phyloP scores from a whole-genome alignment of 2,329 filamentous ascomycete genomes.

The Nothopassalora personata region DNA sequence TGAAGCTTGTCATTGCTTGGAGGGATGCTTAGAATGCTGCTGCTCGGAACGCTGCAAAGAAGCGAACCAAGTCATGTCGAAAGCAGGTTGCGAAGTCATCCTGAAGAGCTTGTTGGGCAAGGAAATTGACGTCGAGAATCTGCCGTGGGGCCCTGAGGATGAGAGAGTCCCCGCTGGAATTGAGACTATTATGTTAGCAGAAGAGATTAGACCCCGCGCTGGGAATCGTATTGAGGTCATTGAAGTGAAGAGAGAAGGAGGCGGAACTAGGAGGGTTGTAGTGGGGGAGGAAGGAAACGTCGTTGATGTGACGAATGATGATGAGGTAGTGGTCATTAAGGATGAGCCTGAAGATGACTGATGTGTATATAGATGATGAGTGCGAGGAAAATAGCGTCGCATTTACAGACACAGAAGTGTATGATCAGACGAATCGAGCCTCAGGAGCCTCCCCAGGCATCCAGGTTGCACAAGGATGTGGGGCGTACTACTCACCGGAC shows the following conservation, averaged over 20 bases:
- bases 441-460: neutral
- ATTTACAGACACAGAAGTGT: neutral
- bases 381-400: neutral
- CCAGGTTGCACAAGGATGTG: neutral
- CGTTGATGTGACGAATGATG: slow-evolving; percentile 11
- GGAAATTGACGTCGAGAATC: slow-evolving; percentile 73
- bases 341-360: slow-evolving; percentile 30
- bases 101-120: slow-evolving; percentile 68
- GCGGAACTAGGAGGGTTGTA: slow-evolving; percentile 28
- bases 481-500: neutral
- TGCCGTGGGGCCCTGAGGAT: slow-evolving; percentile 80
- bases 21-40: slow-evolving; percentile 87
- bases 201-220: slow-evolving; percentile 53
- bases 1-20: slow-evolving; percentile 66
- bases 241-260: slow-evolving; percentile 34
- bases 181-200: slow-evolving; percentile 75
- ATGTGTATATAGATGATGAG: neutral
- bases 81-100: slow-evolving; percentile 78
- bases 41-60: slow-evolving; percentile 79
- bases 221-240: slow-evolving; percentile 39
- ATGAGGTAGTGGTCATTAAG: slow-evolving; percentile 29
- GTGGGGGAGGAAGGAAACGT: slow-evolving; percentile 15
- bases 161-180: slow-evolving; percentile 62
- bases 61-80: slow-evolving; percentile 87
- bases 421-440: neutral